These are phyloP conservation scores for Nicotiana sylvestris DNA, from an alignment of 257 asterid species.

Conservation along the genomic window DNA sequence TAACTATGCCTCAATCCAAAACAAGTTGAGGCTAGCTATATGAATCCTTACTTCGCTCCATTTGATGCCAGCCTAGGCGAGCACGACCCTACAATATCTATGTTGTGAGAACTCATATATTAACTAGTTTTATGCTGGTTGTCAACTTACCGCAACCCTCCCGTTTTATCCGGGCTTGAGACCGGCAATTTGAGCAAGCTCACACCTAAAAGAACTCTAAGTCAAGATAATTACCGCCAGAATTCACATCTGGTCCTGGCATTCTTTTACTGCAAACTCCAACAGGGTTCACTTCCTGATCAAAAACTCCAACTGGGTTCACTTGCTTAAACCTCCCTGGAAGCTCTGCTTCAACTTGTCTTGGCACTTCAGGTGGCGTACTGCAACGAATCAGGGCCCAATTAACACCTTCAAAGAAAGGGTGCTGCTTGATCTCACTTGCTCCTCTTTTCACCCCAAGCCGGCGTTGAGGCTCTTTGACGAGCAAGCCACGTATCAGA, in stretches of 20 bases:
- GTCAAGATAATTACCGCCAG: slow-evolving; percentile 30
- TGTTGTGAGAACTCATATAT: too few species aligned
- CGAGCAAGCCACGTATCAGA: slow-evolving; percentile 31
- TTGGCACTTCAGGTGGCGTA: slow-evolving; percentile 40
- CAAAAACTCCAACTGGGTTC: slow-evolving; percentile 12
- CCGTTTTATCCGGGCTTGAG: too few species aligned
- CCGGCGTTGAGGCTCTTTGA: slow-evolving; percentile 33
- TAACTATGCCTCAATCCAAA: too few species aligned
- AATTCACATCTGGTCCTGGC: slow-evolving; percentile 24
- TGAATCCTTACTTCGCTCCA: too few species aligned
- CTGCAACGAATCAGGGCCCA: slow-evolving; percentile 45
- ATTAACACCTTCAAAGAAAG: slow-evolving; percentile 36
- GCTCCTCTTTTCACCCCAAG: slow-evolving; percentile 41
- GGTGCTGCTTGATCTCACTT: slow-evolving; percentile 37
- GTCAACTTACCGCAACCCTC: too few species aligned
- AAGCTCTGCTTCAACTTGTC: slow-evolving; percentile 22
- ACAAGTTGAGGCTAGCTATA: too few species aligned
- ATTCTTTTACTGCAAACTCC: slow-evolving; percentile 21
- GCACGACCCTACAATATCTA: too few species aligned
- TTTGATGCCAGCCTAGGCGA: too few species aligned
- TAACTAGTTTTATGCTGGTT: too few species aligned
- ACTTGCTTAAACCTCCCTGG: slow-evolving; percentile 18
- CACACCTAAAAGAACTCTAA: slow-evolving; percentile 31
- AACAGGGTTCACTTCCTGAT: slow-evolving; percentile 3
- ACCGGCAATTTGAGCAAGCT: too few species aligned